These are phyloP conservation scores for Jamesozyma gamospora DNA, from an alignment of 805 yeast species.

Conservation along the genomic window DNA sequence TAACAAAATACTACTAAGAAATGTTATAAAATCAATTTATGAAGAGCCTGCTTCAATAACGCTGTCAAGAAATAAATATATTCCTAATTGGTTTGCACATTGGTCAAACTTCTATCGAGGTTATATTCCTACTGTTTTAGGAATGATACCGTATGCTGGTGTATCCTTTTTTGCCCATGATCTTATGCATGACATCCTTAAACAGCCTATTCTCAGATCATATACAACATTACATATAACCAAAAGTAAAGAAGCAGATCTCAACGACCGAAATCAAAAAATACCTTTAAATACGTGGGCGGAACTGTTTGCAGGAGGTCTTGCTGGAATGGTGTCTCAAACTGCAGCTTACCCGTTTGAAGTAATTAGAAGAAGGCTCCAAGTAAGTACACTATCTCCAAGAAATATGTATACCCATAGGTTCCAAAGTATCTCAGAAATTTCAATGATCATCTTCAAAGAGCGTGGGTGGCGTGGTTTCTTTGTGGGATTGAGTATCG, in stretches of 20 bases:
- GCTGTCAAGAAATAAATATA: conserved; percentile 28
- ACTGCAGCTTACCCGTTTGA: conserved; percentile 97
- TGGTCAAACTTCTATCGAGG: conserved; percentile 80
- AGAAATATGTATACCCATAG: conserved; percentile 38
- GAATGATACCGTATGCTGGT: conserved; percentile 97
- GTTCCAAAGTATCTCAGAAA: conserved; percentile 26
- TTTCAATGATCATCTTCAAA: conserved; percentile 45
- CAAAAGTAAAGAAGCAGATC: conserved; percentile 12
- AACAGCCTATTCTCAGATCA: conserved; percentile 45
- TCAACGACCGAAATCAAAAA: conserved; percentile 28
- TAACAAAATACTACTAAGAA: conserved; percentile 20
- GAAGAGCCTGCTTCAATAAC: conserved; percentile 26
- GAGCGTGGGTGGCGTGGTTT: conserved; percentile 82
- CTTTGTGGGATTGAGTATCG: conserved; percentile 90
- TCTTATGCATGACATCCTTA: conserved; percentile 72
- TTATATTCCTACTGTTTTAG: conserved; percentile 83
- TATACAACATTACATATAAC: conserved; percentile 37
- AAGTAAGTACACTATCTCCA: conserved; percentile 74
- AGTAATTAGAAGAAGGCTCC: conserved; percentile 89
- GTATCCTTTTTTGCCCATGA: conserved; percentile 95
- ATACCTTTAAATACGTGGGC: conserved; percentile 82
- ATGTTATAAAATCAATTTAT: conserved; percentile 24
- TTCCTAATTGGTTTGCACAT: conserved; percentile 29
- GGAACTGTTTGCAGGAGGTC: conserved; percentile 85
- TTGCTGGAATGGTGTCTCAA: conserved; percentile 92